phyloP scores from a whole-genome alignment of 441 rosid species.

The Populus hybrid region DNA sequence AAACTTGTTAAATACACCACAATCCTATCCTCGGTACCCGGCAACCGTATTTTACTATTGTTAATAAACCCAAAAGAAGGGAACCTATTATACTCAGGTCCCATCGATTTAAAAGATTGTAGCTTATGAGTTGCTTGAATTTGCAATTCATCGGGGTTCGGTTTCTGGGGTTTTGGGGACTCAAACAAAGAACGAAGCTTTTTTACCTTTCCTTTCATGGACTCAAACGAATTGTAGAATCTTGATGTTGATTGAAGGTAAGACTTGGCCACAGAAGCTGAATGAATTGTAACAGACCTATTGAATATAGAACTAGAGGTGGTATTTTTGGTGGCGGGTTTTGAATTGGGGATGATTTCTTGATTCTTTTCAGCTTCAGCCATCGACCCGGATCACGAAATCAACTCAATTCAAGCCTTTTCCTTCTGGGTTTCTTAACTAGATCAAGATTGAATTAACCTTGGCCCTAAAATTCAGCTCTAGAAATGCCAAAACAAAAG shows the following conservation, averaged over 20 bases:
- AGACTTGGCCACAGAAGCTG: slow-evolving; percentile 20
- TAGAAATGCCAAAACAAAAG: neutral
- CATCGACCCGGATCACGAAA: slow-evolving; percentile 42
- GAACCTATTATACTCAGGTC: slow-evolving; percentile 21
- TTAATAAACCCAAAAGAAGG: slow-evolving; percentile 3
- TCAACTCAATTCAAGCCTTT: neutral
- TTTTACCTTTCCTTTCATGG: slow-evolving; percentile 79
- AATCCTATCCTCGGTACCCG: slow-evolving; percentile 80
- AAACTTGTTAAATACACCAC: slow-evolving; percentile 84
- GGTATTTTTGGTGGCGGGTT: slow-evolving; percentile 14
- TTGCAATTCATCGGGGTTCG: neutral
- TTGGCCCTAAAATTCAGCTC: slow-evolving; percentile 5
- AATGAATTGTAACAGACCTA: slow-evolving; percentile 59
- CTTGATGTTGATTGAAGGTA: slow-evolving; percentile 17
- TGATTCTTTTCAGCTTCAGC: slow-evolving; percentile 42
- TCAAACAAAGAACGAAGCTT: slow-evolving; percentile 73
- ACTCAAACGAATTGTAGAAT: slow-evolving; percentile 51
- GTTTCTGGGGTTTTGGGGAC: slow-evolving; percentile 21
- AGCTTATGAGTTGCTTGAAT: slow-evolving; percentile 10
- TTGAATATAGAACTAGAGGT: slow-evolving; percentile 29
- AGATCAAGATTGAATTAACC: slow-evolving; percentile 12
- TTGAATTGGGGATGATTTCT: slow-evolving; percentile 38
- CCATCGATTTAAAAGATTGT: slow-evolving; percentile 25
- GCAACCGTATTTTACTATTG: slow-evolving; percentile 36
- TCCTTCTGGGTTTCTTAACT: neutral